A percentile compares a stretch with the other conserved stretches of the same genome.
Evolutionary conservation across 2,329 filamentous ascomycete species (phyloP).

Genomic region (Monosporascus sp.): DNA sequence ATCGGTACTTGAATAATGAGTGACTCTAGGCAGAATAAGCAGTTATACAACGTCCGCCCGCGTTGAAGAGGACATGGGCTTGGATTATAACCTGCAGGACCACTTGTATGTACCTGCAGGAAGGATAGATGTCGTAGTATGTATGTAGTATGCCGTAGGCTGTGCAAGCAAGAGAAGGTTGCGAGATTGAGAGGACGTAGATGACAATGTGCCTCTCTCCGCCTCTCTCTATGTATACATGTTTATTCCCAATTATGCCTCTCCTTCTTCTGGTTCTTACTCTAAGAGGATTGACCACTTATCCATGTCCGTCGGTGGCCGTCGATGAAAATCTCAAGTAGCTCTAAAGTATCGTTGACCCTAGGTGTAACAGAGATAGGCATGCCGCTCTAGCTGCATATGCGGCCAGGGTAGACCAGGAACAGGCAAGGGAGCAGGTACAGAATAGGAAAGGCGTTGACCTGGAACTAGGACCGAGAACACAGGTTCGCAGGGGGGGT

Average conservation of each 20-base stretch:
- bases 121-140: not conserved
- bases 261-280: not conserved
- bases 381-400: not conserved
- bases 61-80: slow-evolving; percentile 5
- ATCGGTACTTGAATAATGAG: slow-evolving; percentile 3
- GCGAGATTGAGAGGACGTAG: not conserved
- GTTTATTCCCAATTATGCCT: too few species aligned
- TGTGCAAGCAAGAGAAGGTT: not conserved
- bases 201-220: not conserved
- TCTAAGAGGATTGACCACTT: not conserved
- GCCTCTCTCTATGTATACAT: not conserved
- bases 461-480: not conserved
- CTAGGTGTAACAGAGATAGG: not conserved
- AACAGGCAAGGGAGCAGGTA: not conserved
- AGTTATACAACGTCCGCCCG: slow-evolving; percentile 9
- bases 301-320: not conserved
- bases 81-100: not conserved
- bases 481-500: too few species aligned
- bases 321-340: not conserved
- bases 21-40: slow-evolving; percentile 4
- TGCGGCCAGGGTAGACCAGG: not conserved
- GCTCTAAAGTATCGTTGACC: not conserved
- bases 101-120: slow-evolving; percentile 1
- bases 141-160: not conserved
- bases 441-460: not conserved